Base-by-base conservation (phyloP, 1,284 basidiomycete species). In the Ganoderma lucidum region DNA sequence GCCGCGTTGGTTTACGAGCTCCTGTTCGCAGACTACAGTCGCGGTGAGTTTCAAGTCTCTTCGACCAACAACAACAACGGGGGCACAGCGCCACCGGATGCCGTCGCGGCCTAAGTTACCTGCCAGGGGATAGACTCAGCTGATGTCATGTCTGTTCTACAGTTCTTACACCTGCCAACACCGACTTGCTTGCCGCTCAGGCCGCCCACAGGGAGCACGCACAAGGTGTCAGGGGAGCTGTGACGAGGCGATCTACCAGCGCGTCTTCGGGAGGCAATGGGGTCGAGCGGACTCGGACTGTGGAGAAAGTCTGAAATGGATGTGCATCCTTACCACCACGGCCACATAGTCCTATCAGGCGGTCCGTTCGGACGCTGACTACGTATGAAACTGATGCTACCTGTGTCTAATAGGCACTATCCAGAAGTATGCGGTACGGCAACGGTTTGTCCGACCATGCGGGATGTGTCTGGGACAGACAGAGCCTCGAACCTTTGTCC, bases 1-100 rank as follows among this genome's bases (percentile, higher is more conserved):
- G 87, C 83, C 3, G 85, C 81, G 28, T 67, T 82, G 53, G 62
- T 89, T 28, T 90, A 91, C 68, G 87, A 90, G 72, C 66, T 85
- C 9, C 81, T 90, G 73, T 77, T 91, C 12, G 79, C 79, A 6
- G 88, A 90, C 73, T 87, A 86, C 8, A 83, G 84, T 71, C 80
- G 87, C 80, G 86, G 78, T 81, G 62, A 61, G 76, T 70, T 23
- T 35, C 58, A 0, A 0, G 14, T 14, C 8, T 10, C 58, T 9
- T 23, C 56, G 35, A 17, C n/a, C 56, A n/a, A 8, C 8, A n/a
- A 23, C 4, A n/a, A 1, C 6, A 23, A 23, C 30, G 35, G 32
- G 32, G 12, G 15, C 55, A 59, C 35, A 15, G 28, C 23, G 2
- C 30, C 53, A 3, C 28, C 28, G 15, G 53, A 32, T 37, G 35